Percentiles rank a stretch among this genome's conserved stretches.
Evolutionary conservation across 2,329 filamentous ascomycete genomes (phyloP).

Genomic region (Nigrospora oryzae): DNA sequence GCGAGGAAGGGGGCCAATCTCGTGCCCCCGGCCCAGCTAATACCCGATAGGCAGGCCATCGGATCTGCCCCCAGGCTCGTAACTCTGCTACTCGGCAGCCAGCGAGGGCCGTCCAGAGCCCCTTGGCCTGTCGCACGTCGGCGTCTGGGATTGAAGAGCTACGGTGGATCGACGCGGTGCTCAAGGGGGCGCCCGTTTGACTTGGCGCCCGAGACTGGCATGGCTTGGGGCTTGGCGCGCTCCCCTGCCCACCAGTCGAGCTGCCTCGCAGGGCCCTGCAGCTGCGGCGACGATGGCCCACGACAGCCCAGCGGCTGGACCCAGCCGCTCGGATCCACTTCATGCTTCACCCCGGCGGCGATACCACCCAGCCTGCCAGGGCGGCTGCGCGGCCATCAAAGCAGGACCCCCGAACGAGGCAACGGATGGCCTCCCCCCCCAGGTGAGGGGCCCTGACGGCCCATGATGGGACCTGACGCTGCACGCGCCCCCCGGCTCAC

Average conservation of each 20-base stretch:
- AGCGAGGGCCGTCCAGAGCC: not conserved
- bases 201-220: conserved; percentile 13
- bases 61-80: not conserved
- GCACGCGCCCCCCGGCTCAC: no score
- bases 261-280: not conserved
- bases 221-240: conserved; percentile 7
- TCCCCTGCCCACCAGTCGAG: conserved; percentile 2
- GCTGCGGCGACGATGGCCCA: not conserved
- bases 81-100: not conserved
- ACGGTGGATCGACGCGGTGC: conserved; percentile 10
- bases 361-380: no score
- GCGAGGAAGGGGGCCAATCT: no score
- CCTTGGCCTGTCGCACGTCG: not conserved
- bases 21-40: no score
- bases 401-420: no score
- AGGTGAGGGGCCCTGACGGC: no score
- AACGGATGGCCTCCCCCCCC: no score
- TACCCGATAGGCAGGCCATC: no score
- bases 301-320: not conserved
- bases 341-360: not conserved
- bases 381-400: no score
- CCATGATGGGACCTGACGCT: no score
- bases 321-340: not conserved
- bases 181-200: conserved; percentile 12
- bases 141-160: conserved; percentile 1